A percentile compares a stretch with the other conserved stretches of the same genome.
Conservation (phyloP, 2,329 filamentous ascomycete genomes). For the Coniochaeta prunicola region DNA sequence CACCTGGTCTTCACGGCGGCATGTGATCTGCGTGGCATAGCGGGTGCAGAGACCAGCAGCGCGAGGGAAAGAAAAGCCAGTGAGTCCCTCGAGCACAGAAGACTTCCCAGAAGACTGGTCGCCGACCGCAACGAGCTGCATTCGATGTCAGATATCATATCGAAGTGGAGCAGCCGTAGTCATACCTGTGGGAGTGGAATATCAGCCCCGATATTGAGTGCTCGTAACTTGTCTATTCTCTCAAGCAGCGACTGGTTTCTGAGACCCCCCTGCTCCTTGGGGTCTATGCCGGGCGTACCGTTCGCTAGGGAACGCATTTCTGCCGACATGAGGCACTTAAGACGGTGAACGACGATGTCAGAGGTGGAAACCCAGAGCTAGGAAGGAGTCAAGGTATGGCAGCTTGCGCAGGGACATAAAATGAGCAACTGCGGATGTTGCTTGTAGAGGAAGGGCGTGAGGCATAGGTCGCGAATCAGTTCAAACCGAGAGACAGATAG, state of each 20-base stretch:
- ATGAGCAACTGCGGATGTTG: too few species aligned
- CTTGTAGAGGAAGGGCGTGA: too few species aligned
- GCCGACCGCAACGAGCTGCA: conserved; percentile 72
- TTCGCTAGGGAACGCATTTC: background rate
- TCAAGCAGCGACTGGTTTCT: background rate
- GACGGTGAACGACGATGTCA: too few species aligned
- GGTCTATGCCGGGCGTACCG: background rate
- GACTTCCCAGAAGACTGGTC: conserved; percentile 84
- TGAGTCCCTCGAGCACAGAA: conserved; percentile 66
- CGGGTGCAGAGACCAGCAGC: conserved; percentile 37
- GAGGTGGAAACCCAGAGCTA: too few species aligned
- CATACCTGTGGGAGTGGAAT: background rate
- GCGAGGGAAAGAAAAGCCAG: conserved; percentile 39
- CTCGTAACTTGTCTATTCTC: conserved; percentile 2
- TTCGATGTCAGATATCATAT: background rate
- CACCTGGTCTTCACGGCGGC: conserved; percentile 25
- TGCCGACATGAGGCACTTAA: too few species aligned
- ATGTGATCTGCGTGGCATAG: conserved; percentile 40
- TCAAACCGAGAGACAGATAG: too few species aligned
- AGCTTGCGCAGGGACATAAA: too few species aligned
- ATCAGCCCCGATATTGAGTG: background rate
- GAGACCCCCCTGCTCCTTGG: background rate
- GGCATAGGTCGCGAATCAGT: too few species aligned
- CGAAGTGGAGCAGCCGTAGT: too few species aligned
- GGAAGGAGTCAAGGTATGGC: too few species aligned